Evolutionary conservation across 2,329 filamentous ascomycete species (phyloP).

Genomic region (Triangularia verruculosa): DNA sequence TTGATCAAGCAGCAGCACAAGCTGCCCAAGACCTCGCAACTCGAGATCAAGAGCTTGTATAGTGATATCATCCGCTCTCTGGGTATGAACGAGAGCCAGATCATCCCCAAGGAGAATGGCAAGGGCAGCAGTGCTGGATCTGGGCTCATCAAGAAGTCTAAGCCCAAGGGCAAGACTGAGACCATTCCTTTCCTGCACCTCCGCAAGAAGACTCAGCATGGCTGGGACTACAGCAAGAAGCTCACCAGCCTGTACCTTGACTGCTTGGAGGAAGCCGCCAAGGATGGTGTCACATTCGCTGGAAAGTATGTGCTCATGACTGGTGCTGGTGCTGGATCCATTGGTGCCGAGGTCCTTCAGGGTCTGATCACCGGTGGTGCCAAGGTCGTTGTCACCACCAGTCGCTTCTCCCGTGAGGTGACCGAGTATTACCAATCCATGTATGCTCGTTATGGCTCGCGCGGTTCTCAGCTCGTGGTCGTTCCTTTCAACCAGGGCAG

Average conservation of each 20-base stretch:
- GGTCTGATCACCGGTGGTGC: constrained; percentile 95
- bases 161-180: constrained; percentile 86
- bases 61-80: constrained; percentile 90
- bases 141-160: constrained; percentile 48
- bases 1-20: constrained; percentile 98
- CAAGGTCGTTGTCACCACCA: constrained; percentile 95
- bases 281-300: constrained; percentile 82
- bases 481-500: constrained; percentile 99
- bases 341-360: constrained; percentile 94
- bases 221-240: constrained; percentile 99
- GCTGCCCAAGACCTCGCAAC: constrained; percentile 90
- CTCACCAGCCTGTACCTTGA: constrained; percentile 91
- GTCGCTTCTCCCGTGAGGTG: constrained; percentile 92
- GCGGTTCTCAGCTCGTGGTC: constrained; percentile 93
- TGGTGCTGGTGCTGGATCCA: constrained; percentile 94
- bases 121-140: constrained; percentile 47
- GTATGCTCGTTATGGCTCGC: constrained; percentile 91
- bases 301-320: constrained; percentile 98
- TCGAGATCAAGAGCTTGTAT: constrained; percentile 95
- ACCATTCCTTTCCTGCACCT: constrained; percentile 97
- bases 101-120: constrained; percentile 82
- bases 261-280: constrained; percentile 84
- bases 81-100: constrained; percentile 97
- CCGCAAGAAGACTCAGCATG: constrained; percentile 88
- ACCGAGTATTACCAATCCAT: constrained; percentile 99